Base-by-base conservation (phyloP, 176 grass and related monocot species). In the Luzula sylvatica region DNA sequence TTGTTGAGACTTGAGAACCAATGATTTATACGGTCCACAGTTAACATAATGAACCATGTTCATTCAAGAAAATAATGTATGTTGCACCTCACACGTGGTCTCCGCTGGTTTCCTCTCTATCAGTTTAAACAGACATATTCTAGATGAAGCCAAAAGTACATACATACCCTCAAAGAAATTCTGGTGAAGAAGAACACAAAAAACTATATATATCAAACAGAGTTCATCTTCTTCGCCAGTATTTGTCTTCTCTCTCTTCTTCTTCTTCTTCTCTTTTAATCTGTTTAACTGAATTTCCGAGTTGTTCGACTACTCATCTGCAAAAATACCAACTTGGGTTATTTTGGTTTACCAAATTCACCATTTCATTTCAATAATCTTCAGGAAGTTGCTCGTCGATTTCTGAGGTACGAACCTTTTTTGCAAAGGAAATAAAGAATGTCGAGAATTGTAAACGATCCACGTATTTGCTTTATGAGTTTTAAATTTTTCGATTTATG, bases 101-200 rank as follows among this genome's bases (percentile, higher is more conserved):
- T 50, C 60, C n/a, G 60, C 60, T 64, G 60, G 60, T 64, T 16
- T 50, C 30, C 42, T 29, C 57, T 23, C 39, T 38, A 11, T 2
- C 30, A 4, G 30, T 35, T 35, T 9, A n/a, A n/a, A n/a, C n/a
- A n/a, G n/a, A 20, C 55, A 41, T n/a, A 58, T 61, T 24, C 57
- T 61, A 45, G 47, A 46, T 45, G 30, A 45, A 45, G 43, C 40
- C 57, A 26, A 27, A 20, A 60, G 23, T 61, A 26, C 57, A 2
- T 8, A n/a, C 41, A 9, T 30, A 4, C 39, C 57, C 40, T 12
- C 14, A 26, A n/a, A n/a, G 19, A 61, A 41, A 3, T 25, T 61
- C 57, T 43, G 57, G 43, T 42, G 30, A 35, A 35, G 30, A 35
- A 35, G 30, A 61, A 2, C 8, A 45, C 22, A 17, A 61, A 61